Conservation (phyloP, 1,284 basidiomycete species). For the Puccinia polysora region DNA sequence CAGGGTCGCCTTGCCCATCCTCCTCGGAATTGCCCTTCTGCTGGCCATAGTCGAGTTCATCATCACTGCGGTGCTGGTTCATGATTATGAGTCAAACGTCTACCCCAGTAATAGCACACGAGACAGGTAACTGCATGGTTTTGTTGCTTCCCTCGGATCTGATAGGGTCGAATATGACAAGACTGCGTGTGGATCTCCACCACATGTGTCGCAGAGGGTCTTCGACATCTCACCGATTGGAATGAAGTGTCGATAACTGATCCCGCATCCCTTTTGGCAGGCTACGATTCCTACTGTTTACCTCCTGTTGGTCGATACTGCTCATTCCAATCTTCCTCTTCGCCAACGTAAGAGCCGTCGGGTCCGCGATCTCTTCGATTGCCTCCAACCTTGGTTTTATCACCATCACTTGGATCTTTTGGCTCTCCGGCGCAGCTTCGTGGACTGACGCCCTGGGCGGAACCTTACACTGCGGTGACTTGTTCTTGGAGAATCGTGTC, state of each 20-base stretch:
- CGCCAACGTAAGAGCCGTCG: constrained; percentile 1
- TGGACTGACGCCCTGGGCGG: constrained; percentile 23
- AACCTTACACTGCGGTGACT: constrained; percentile 27
- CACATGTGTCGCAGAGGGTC: not conserved
- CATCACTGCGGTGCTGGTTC: constrained; percentile 36
- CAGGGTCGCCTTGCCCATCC: not conserved
- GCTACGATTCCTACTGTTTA: constrained; percentile 31
- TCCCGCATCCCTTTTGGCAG: too few species aligned
- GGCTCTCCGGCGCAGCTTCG: constrained; percentile 29
- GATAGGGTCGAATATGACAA: too few species aligned
- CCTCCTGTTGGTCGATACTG: constrained; percentile 34
- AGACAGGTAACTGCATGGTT: constrained; percentile 31
- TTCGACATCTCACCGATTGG: not conserved
- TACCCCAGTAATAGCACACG: constrained; percentile 19
- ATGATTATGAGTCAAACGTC: constrained; percentile 24
- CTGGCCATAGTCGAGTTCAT: constrained; percentile 37
- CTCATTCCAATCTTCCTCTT: constrained; percentile 27
- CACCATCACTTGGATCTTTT: constrained; percentile 31
- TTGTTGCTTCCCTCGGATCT: not conserved
- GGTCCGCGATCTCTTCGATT: constrained; percentile 8
- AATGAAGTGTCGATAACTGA: not conserved
- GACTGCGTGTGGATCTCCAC: not conserved
- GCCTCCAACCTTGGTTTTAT: constrained; percentile 30
- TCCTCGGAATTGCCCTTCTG: not conserved
- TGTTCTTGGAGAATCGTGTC: constrained; percentile 17